Evolutionary conservation across 176 grass and related monocot genomes (phyloP).

Genomic region (Secale cereale): DNA sequence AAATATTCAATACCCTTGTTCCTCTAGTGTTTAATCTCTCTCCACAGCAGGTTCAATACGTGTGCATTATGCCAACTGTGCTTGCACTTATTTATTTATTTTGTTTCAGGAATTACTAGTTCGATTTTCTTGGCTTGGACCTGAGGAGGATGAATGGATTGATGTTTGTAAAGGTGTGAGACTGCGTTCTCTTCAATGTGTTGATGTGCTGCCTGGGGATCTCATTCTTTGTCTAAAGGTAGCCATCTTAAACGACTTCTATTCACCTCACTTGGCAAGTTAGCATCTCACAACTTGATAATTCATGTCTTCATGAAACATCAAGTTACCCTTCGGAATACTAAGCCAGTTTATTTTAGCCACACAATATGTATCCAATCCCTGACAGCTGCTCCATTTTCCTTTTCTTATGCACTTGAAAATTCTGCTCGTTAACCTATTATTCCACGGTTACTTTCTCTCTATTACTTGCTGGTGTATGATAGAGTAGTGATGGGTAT

Average conservation of each 20-base stretch:
- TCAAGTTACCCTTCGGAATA: no score
- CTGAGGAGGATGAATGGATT: slow-evolving; percentile 84
- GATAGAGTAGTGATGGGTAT: not conserved
- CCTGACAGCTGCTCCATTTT: no score
- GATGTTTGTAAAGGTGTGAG: slow-evolving; percentile 71
- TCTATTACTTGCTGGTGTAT: not conserved
- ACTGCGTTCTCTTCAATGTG: slow-evolving; percentile 67
- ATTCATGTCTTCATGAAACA: no score
- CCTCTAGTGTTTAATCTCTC: no score
- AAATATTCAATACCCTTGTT: not conserved
- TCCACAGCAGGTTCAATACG: no score
- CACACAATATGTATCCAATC: no score
- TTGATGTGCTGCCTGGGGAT: slow-evolving; percentile 69
- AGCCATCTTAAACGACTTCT: not conserved
- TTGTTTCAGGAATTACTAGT: slow-evolving; percentile 64
- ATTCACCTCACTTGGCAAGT: not conserved
- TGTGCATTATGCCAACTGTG: not conserved
- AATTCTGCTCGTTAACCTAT: not conserved
- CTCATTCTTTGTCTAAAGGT: slow-evolving; percentile 85
- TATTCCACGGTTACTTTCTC: not conserved
- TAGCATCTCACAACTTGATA: no score
- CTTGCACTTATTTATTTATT: not conserved
- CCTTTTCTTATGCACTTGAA: not conserved
- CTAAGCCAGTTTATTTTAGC: no score
- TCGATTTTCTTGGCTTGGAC: slow-evolving; percentile 72